Conservation (phyloP, 768 basidiomycete species). For the Tremella yokohamensis region DNA sequence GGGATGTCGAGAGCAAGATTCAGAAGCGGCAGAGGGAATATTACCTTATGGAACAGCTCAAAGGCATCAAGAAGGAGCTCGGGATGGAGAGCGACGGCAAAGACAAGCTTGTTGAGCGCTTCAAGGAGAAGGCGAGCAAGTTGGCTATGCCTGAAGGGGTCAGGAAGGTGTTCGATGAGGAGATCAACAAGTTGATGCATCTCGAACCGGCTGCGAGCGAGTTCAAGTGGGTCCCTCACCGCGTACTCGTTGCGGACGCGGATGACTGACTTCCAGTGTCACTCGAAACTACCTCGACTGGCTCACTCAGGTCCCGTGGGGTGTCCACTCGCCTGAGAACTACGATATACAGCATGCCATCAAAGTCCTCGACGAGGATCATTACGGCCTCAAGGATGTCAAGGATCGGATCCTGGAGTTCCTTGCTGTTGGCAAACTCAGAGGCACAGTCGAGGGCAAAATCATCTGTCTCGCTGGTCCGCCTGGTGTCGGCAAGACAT, state of each 20-base stretch:
- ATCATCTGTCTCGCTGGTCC: slow-evolving; percentile 95
- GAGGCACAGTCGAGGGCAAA: slow-evolving; percentile 93
- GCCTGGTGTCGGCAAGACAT: slow-evolving; percentile 96
- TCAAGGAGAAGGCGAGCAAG: slow-evolving; percentile 73
- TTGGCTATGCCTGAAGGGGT: slow-evolving; percentile 87
- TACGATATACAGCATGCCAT: slow-evolving; percentile 79
- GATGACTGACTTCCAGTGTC: slow-evolving; percentile 53
- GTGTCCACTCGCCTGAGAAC: slow-evolving; percentile 87
- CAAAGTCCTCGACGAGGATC: slow-evolving; percentile 84
- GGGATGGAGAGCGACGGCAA: slow-evolving; percentile 94
- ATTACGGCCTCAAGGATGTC: slow-evolving; percentile 86
- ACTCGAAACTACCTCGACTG: slow-evolving; percentile 86
- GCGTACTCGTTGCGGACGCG: not conserved
- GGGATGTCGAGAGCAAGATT: slow-evolving; percentile 91
- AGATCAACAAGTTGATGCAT: slow-evolving; percentile 80
- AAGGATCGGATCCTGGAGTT: slow-evolving; percentile 94
- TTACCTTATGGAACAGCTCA: slow-evolving; percentile 93
- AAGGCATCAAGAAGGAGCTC: slow-evolving; percentile 92
- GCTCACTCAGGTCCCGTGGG: slow-evolving; percentile 82
- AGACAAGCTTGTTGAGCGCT: slow-evolving; percentile 88
- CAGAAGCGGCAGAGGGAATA: slow-evolving; percentile 91
- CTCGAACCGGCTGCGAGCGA: slow-evolving; percentile 88
- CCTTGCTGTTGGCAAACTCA: slow-evolving; percentile 87
- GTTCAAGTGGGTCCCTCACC: slow-evolving; percentile 58
- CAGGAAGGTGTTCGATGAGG: slow-evolving; percentile 92